Conservation (phyloP, 352 stramenopile genomes). For the Phytophthora podocarpi region DNA sequence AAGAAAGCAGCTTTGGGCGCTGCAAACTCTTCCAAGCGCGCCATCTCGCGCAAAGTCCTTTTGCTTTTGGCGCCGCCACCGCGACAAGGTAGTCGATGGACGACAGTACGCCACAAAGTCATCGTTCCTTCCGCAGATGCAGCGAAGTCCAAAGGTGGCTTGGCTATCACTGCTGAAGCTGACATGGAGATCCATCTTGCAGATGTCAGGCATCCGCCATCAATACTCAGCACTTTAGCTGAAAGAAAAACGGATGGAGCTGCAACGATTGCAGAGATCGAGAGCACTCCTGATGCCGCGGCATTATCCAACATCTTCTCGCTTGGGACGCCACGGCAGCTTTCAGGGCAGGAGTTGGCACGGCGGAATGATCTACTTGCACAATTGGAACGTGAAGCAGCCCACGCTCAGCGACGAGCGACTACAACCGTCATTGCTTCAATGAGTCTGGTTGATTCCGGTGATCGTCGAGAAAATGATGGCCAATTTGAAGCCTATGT, state of each 20-base stretch:
- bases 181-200: conserved; percentile 17
- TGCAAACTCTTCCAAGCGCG: conserved; percentile 21
- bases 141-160: not conserved
- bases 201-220: not conserved
- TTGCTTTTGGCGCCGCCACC: conserved; percentile 22
- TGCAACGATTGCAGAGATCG: not conserved
- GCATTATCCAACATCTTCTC: conserved; percentile 65
- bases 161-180: conserved; percentile 24
- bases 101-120: conserved; percentile 27
- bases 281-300: conserved; percentile 21
- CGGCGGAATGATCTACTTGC: conserved; percentile 57
- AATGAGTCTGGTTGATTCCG: conserved; percentile 25
- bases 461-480: not conserved
- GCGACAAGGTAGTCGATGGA: conserved; percentile 30
- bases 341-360: conserved; percentile 50
- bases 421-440: conserved; percentile 40
- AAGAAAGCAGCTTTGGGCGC: conserved; percentile 23
- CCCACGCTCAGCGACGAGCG: conserved; percentile 28
- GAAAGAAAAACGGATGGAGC: conserved; percentile 13
- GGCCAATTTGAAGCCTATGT: conserved; percentile 45
- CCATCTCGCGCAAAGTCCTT: conserved; percentile 23
- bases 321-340: conserved; percentile 59
- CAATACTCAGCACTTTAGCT: not conserved
- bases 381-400: conserved; percentile 47
- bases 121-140: conserved; percentile 8